These are phyloP conservation scores for Mortierella sp. DNA, from an alignment of 371 early-diverging fungal species.

Conservation along the genomic window DNA sequence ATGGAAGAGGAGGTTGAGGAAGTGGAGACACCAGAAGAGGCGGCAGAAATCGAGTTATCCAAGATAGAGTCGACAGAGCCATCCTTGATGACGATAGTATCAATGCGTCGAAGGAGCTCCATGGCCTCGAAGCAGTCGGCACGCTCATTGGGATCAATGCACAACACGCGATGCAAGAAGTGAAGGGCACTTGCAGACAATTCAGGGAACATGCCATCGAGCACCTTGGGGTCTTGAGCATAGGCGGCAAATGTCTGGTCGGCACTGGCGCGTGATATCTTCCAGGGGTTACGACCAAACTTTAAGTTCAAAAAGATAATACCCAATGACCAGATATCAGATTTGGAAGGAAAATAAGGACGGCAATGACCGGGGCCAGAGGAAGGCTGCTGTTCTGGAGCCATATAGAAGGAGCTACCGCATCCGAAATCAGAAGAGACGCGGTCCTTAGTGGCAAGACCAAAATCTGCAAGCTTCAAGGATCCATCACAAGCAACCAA, in stretches of 20 bases:
- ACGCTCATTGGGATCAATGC: conserved; percentile 56
- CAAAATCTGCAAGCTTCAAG: conserved; percentile 89
- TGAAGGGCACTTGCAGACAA: conserved; percentile 51
- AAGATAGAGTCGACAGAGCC: conserved; percentile 18
- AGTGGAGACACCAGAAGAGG: background rate
- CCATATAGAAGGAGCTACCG: conserved; percentile 79
- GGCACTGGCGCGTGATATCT: conserved; percentile 64
- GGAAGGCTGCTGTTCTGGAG: conserved; percentile 70
- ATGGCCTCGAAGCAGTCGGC: conserved; percentile 59
- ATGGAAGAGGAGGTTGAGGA: conserved; percentile 21
- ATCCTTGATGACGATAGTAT: conserved; percentile 32
- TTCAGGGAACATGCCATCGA: conserved; percentile 66
- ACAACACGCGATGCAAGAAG: conserved; percentile 58
- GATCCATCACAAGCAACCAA: conserved; percentile 64
- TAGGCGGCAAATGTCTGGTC: conserved; percentile 71
- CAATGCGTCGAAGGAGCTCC: conserved; percentile 45
- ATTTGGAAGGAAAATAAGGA: conserved; percentile 74
- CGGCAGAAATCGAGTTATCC: conserved; percentile 12
- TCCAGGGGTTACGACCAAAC: conserved; percentile 88
- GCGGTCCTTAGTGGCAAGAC: conserved; percentile 81
- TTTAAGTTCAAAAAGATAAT: conserved; percentile 80
- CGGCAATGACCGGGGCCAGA: conserved; percentile 58
- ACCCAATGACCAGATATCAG: conserved; percentile 85
- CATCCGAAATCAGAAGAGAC: conserved; percentile 82
- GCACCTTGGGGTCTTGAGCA: conserved; percentile 62